Conservation (phyloP, 768 basidiomycete genomes). For the Leccinum obscurum region DNA sequence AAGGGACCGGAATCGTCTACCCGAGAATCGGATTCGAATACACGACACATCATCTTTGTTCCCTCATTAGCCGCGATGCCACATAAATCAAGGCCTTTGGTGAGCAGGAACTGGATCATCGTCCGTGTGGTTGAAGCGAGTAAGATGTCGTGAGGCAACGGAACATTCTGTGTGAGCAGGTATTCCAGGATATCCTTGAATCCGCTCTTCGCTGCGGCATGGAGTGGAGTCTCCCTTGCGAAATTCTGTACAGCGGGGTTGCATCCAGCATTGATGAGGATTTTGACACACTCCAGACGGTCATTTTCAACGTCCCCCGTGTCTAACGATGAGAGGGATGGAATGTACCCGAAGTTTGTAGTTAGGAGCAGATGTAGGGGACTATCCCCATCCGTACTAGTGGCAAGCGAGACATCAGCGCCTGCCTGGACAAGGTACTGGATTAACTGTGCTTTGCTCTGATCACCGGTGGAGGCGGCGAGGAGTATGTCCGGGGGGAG, state of each 20-base stretch:
- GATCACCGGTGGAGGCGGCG: background rate
- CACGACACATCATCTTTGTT: background rate
- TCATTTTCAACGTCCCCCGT: background rate
- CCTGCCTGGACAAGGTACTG: background rate
- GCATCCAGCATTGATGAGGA: conserved; percentile 9
- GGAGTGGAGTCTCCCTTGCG: background rate
- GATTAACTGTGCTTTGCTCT: background rate
- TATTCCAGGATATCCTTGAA: background rate
- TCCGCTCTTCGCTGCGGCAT: background rate
- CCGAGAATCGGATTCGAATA: background rate
- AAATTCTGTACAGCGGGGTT: background rate
- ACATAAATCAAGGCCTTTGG: background rate
- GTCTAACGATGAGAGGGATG: no score
- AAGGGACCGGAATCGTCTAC: no score
- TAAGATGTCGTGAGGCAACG: conserved; percentile 1
- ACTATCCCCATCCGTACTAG: background rate
- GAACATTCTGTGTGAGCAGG: background rate
- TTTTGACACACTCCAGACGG: background rate
- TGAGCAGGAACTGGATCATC: background rate
- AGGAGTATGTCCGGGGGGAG: background rate
- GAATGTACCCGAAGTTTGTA: no score
- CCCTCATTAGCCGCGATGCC: background rate
- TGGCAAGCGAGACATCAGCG: background rate
- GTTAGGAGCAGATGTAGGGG: background rate
- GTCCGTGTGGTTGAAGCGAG: background rate